Percentiles rank a stretch among this genome's conserved stretches.
These are phyloP conservation scores for Eutypella sp. DNA, from an alignment of 2,329 filamentous ascomycete genomes.

Conservation along the genomic window DNA sequence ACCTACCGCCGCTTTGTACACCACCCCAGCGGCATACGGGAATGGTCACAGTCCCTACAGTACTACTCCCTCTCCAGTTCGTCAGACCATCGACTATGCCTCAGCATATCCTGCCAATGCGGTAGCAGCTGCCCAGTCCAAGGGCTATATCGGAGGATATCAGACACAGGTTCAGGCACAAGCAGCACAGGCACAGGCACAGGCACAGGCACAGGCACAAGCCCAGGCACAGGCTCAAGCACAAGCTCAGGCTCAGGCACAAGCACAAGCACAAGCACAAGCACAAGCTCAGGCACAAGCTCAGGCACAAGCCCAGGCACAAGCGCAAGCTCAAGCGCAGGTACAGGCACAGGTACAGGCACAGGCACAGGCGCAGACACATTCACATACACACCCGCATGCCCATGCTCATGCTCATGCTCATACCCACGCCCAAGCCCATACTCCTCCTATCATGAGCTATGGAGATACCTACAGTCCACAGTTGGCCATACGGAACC, in stretches of 20 bases:
- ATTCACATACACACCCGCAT: neutral
- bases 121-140: neutral
- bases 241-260: neutral
- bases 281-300: neutral
- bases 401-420: neutral
- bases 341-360: neutral
- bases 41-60: conserved; percentile 21
- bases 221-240: neutral
- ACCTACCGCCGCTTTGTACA: conserved; percentile 14
- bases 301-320: neutral
- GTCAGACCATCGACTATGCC: conserved; percentile 2
- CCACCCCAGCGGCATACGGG: conserved; percentile 16
- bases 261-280: neutral
- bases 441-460: conserved; percentile 2
- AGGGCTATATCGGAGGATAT: neutral
- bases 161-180: neutral
- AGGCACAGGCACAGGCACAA: neutral
- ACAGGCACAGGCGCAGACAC: neutral
- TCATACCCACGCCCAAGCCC: neutral
- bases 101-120: conserved; percentile 2
- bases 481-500: conserved; percentile 6
- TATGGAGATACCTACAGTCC: conserved; percentile 17
- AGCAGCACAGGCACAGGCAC: neutral
- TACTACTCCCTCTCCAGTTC: conserved; percentile 8
- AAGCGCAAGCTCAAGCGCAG: neutral